phyloP scores from a whole-genome alignment of 2,329 filamentous ascomycete species.

The Berkeleyomyces rouxiae region DNA sequence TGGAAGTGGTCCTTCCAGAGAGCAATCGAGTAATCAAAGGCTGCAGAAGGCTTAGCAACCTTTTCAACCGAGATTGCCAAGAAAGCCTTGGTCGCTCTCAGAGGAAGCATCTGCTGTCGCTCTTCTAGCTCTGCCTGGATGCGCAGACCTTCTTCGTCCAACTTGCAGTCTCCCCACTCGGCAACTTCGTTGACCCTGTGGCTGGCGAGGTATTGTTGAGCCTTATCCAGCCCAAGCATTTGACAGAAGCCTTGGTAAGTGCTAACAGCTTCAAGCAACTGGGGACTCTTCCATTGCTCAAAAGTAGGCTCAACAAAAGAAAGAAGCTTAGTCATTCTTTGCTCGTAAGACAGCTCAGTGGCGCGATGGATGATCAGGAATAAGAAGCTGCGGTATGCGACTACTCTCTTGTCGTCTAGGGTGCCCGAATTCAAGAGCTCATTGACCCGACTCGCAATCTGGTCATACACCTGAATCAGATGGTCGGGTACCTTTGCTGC shows the following conservation, averaged over 20 bases:
- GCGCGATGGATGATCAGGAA: constrained; percentile 91
- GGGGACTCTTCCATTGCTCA: constrained; percentile 58
- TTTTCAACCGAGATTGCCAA: constrained; percentile 87
- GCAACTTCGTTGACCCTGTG: constrained; percentile 56
- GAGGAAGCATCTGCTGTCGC: constrained; percentile 57
- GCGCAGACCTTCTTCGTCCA: constrained; percentile 64
- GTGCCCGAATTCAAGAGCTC: constrained; percentile 58
- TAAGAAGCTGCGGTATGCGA: constrained; percentile 76
- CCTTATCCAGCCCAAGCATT: constrained; percentile 61
- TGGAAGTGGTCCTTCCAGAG: constrained; percentile 81
- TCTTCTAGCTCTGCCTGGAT: constrained; percentile 66
- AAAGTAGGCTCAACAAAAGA: constrained; percentile 72
- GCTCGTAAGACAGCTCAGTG: constrained; percentile 51
- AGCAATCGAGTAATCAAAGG: constrained; percentile 58
- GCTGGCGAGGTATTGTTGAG: constrained; percentile 61
- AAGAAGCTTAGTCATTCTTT: constrained; percentile 54
- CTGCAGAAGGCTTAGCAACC: constrained; percentile 53
- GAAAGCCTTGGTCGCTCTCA: constrained; percentile 79
- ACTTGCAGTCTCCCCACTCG: constrained; percentile 65
- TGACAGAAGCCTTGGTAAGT: constrained; percentile 67
- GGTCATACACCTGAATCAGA: constrained; percentile 71
- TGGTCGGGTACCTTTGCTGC: constrained; percentile 85
- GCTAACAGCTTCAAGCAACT: constrained; percentile 50
- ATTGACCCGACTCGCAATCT: constrained; percentile 67
- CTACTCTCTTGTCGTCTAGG: constrained; percentile 65